These are phyloP conservation scores for Monosporozyma unispora DNA, from an alignment of 805 yeast genomes.

Conservation along the genomic window DNA sequence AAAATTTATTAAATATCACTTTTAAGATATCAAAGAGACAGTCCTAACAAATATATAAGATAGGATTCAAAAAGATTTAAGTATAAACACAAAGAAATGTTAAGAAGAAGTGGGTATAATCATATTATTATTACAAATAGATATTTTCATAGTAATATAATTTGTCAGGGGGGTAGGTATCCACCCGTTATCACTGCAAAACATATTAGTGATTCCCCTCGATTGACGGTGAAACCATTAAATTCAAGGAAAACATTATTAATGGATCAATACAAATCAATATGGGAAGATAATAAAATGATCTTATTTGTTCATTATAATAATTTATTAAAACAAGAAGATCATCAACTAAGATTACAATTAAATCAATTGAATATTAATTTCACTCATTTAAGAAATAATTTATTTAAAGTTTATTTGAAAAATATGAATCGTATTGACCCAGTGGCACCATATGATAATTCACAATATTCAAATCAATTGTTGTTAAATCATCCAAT, in stretches of 20 bases:
- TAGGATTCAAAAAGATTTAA: not conserved
- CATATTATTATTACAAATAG: not conserved
- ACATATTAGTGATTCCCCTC: not conserved
- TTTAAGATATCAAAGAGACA: too few relatives aligned
- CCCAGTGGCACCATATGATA: conserved; percentile 44
- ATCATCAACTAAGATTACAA: conserved; percentile 51
- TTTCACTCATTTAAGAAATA: conserved; percentile 58
- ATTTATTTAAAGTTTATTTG: conserved; percentile 65
- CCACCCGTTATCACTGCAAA: not conserved
- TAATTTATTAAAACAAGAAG: conserved; percentile 63
- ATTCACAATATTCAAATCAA: conserved; percentile 31
- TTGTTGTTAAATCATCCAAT: conserved; percentile 50
- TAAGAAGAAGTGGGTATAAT: not conserved
- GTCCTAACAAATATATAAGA: not conserved
- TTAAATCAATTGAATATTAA: conserved; percentile 59
- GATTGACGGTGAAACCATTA: conserved; percentile 51
- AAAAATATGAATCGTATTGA: conserved; percentile 60
- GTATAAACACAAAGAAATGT: not conserved
- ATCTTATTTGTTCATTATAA: conserved; percentile 79
- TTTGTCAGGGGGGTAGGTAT: not conserved
- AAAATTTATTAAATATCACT: too few relatives aligned
- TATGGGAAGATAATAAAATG: conserved; percentile 60
- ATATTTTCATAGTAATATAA: not conserved
- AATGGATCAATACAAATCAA: conserved; percentile 66
- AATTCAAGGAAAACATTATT: conserved; percentile 79